phyloP scores from a whole-genome alignment of 805 yeast genomes.

The Metschnikowia gelsemii region DNA sequence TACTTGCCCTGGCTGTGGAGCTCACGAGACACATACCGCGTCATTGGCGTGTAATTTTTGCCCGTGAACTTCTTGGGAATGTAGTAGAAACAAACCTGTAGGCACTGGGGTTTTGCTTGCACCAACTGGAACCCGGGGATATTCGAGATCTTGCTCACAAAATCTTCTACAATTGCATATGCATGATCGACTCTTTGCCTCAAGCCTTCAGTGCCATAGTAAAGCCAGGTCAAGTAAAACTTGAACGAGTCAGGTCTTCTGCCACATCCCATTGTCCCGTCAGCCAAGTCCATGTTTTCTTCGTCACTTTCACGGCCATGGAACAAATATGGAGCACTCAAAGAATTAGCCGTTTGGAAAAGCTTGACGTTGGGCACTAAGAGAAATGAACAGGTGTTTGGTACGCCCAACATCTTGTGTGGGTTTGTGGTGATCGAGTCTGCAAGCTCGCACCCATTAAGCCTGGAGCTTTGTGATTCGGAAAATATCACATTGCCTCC shows the following conservation, averaged over 20 bases:
- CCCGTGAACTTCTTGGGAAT: slow-evolving; percentile 40
- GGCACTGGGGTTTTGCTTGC: slow-evolving; percentile 64
- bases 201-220: slow-evolving; percentile 71
- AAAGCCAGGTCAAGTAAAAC: slow-evolving; percentile 76
- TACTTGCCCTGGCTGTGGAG: slow-evolving; percentile 65
- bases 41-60: slow-evolving; percentile 45
- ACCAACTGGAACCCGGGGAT: slow-evolving; percentile 54
- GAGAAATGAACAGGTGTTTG: slow-evolving; percentile 72
- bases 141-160: slow-evolving; percentile 44
- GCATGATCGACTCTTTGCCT: slow-evolving; percentile 71
- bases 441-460: slow-evolving; percentile 64
- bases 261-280: slow-evolving; percentile 92
- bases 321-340: slow-evolving; percentile 78
- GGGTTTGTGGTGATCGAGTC: slow-evolving; percentile 81
- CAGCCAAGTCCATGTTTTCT: slow-evolving; percentile 73
- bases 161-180: slow-evolving; percentile 59
- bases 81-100: slow-evolving; percentile 82
- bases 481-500: slow-evolving; percentile 84
- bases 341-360: slow-evolving; percentile 71
- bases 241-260: slow-evolving; percentile 80
- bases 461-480: slow-evolving; percentile 38
- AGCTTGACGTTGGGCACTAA: slow-evolving; percentile 64
- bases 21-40: slow-evolving; percentile 59
- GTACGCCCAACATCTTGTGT: slow-evolving; percentile 87
- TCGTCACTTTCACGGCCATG: slow-evolving; percentile 54